Evolutionary conservation across 139 green algal genomes (phyloP).

Genomic region (Chlorella sp.): DNA sequence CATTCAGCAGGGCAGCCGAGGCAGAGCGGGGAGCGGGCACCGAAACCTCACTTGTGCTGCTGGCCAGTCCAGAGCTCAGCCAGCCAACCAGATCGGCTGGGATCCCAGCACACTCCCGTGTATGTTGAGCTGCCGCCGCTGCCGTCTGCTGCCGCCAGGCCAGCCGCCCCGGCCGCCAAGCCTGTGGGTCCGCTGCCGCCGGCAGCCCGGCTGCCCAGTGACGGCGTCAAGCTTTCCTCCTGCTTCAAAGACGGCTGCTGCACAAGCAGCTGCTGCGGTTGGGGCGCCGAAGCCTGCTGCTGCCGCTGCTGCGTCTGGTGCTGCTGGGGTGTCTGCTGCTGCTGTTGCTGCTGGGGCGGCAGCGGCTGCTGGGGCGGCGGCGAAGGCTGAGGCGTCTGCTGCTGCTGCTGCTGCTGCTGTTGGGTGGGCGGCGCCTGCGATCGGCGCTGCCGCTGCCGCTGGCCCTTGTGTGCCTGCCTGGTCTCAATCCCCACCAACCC

Average conservation of each 20-base stretch:
- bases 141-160: not conserved
- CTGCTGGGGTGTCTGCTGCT: not conserved
- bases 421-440: not conserved
- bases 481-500: too few species aligned
- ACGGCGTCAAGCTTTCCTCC: not conserved
- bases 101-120: conserved; percentile 32
- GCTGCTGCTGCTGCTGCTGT: not conserved
- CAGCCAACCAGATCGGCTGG: not conserved
- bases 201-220: not conserved
- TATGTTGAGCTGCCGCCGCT: not conserved
- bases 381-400: not conserved
- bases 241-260: not conserved
- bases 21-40: too few species aligned
- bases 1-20: too few species aligned
- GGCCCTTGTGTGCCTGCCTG: too few species aligned
- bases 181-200: not conserved
- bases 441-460: too few species aligned
- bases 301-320: not conserved
- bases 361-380: not conserved
- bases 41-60: not conserved
- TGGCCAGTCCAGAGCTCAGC: conserved; percentile 34
- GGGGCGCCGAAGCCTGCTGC: not conserved
- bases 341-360: not conserved
- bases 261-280: not conserved
- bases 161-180: not conserved